A percentile compares a stretch with the other conserved stretches of the same genome.
Evolutionary conservation across 2,329 filamentous ascomycete species (phyloP).

Genomic region (Cladobotryum protrusum): DNA sequence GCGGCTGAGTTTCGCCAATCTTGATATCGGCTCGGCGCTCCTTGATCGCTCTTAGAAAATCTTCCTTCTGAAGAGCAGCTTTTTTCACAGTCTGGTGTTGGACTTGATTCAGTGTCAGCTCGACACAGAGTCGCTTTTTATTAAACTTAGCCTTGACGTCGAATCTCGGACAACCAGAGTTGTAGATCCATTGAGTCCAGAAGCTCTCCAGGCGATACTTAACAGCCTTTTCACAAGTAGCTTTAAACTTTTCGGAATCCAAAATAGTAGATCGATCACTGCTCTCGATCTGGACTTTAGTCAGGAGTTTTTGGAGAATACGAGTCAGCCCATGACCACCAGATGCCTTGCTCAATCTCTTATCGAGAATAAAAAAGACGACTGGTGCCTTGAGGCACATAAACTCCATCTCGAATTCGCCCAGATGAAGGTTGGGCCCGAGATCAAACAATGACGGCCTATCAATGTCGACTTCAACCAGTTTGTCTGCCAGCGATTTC

Average conservation of each 20-base stretch:
- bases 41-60: constrained; percentile 79
- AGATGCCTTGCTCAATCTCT: constrained; percentile 80
- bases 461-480: constrained; percentile 74
- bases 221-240: constrained; percentile 79
- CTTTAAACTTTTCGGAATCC: constrained; percentile 69
- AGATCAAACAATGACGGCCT: constrained; percentile 78
- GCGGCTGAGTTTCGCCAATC: constrained; percentile 62
- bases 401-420: constrained; percentile 82
- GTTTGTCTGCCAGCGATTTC: constrained; percentile 73
- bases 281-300: constrained; percentile 68
- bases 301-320: constrained; percentile 78
- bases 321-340: constrained; percentile 74
- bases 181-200: constrained; percentile 88
- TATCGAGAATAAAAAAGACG: constrained; percentile 89
- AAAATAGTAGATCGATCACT: constrained; percentile 64
- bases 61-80: constrained; percentile 57
- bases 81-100: constrained; percentile 43
- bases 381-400: constrained; percentile 85
- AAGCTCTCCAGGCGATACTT: constrained; percentile 84
- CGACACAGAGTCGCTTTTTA: constrained; percentile 92
- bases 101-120: constrained; percentile 79
- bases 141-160: constrained; percentile 87
- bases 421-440: constrained; percentile 70
- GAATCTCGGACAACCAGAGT: constrained; percentile 83
- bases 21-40: constrained; percentile 67